Conservation (phyloP, 78 protist species). For the Tieghemostelium lacteum region DNA sequence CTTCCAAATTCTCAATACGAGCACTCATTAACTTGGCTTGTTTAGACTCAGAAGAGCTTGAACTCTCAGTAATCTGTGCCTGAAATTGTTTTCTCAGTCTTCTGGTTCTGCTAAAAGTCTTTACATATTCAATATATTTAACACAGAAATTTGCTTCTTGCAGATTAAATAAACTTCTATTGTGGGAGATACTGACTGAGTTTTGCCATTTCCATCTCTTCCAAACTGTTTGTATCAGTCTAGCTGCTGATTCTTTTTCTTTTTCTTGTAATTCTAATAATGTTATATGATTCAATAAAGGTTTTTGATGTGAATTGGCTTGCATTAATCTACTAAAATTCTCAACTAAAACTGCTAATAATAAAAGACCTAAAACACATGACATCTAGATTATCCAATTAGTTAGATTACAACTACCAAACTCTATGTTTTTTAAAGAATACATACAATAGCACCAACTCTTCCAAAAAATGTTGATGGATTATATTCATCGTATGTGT, state of each 20-base stretch:
- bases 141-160: conserved; percentile 49
- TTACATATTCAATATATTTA: conserved; percentile 52
- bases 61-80: conserved; percentile 2
- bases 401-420: too few species aligned
- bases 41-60: not conserved
- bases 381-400: conserved; percentile 33
- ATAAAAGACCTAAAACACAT: conserved; percentile 51
- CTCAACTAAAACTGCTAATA: conserved; percentile 52
- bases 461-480: conserved; percentile 64
- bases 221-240: conserved; percentile 62
- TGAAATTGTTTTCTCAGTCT: conserved; percentile 28
- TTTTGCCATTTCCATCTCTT: conserved; percentile 53
- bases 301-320: conserved; percentile 68
- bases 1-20: not conserved
- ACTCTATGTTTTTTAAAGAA: not conserved
- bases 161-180: conserved; percentile 13
- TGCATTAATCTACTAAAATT: conserved; percentile 37
- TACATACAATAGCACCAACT: conserved; percentile 55
- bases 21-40: not conserved
- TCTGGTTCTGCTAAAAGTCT: conserved; percentile 36
- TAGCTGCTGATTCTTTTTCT: conserved; percentile 64
- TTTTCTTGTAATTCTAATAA: conserved; percentile 28
- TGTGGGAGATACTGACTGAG: conserved; percentile 9
- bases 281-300: conserved; percentile 41
- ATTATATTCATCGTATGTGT: conserved; percentile 61